A percentile compares a stretch with the other conserved stretches of the same genome.
Evolutionary conservation across 108 stramenopile genomes (phyloP).

Genomic region (Asterionellopsis glacialis): DNA sequence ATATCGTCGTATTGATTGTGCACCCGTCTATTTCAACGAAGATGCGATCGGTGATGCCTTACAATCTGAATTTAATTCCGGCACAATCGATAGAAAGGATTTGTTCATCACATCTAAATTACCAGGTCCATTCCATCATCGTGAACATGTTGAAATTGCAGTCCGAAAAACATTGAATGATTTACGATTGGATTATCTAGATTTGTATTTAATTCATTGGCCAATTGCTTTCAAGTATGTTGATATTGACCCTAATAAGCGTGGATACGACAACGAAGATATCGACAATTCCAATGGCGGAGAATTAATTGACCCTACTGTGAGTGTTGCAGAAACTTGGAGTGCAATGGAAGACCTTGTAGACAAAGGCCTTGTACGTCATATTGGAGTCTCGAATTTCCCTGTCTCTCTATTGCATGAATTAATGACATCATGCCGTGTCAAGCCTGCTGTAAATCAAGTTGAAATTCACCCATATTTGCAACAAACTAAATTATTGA

Average conservation of each 20-base stretch:
- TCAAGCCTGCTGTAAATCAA: conserved; percentile 80
- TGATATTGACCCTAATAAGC: conserved; percentile 37
- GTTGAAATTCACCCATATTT: conserved; percentile 88
- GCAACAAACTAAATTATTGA: conserved; percentile 61
- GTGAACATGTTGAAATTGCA: conserved; percentile 71
- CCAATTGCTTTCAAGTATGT: conserved; percentile 82
- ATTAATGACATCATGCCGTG: conserved; percentile 48
- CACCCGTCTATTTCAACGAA: conserved; percentile 77
- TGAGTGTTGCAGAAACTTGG: conserved; percentile 50
- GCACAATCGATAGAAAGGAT: conserved; percentile 42
- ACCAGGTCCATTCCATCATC: conserved; percentile 72
- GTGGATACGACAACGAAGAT: conserved; percentile 78
- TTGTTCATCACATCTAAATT: conserved; percentile 84
- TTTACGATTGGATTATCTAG: conserved; percentile 81
- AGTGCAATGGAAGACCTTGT: conserved; percentile 75
- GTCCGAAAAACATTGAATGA: conserved; percentile 70
- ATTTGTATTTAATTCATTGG: conserved; percentile 89
- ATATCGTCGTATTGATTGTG: conserved; percentile 67
- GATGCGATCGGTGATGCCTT: conserved; percentile 65
- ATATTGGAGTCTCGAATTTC: conserved; percentile 88
- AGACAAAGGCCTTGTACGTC: conserved; percentile 55
- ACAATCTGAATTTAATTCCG: conserved; percentile 9
- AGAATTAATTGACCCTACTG: conserved; percentile 55
- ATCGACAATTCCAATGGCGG: conserved; percentile 74
- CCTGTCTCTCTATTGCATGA: conserved; percentile 73